A percentile compares a stretch with the other conserved stretches of the same genome.
Evolutionary conservation across 2,329 filamentous ascomycete species (phyloP).

Genomic region (Tolypocladium ovalisporum): DNA sequence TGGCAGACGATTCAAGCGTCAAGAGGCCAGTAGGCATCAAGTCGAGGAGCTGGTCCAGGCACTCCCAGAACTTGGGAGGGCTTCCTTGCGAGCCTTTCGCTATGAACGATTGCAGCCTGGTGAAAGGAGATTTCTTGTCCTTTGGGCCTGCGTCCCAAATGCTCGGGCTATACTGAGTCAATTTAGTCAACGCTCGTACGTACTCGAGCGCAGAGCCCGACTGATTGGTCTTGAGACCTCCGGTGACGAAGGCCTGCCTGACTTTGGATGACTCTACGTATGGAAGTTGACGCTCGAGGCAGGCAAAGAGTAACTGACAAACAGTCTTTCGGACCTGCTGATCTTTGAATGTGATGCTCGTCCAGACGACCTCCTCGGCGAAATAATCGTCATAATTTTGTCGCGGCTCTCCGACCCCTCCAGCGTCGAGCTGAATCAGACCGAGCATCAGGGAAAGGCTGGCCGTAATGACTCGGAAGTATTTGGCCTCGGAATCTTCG

Average conservation of each 20-base stretch:
- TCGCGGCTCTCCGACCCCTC: conserved; percentile 49
- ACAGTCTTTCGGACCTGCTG: conserved; percentile 37
- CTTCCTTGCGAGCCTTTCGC: conserved; percentile 79
- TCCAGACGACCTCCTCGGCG: conserved; percentile 54
- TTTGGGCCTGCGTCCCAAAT: conserved; percentile 55
- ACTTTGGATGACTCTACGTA: conserved; percentile 39
- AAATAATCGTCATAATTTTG: conserved; percentile 57
- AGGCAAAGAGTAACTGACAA: conserved; percentile 38
- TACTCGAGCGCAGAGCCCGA: conserved; percentile 63
- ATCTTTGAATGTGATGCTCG: conserved; percentile 53
- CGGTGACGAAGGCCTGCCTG: conserved; percentile 53
- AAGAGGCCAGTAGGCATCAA: conserved; percentile 40
- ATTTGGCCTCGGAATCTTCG: conserved; percentile 81
- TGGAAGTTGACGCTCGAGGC: conserved; percentile 36
- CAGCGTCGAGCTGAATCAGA: conserved; percentile 34
- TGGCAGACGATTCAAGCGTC: conserved; percentile 38
- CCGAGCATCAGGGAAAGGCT: conserved; percentile 44
- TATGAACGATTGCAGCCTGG: conserved; percentile 59
- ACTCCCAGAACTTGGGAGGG: conserved; percentile 60
- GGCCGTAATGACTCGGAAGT: conserved; percentile 58
- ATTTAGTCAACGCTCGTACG: conserved; percentile 50
- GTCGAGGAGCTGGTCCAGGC: conserved; percentile 51
- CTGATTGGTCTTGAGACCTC: conserved; percentile 64
- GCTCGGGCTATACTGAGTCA: conserved; percentile 55
- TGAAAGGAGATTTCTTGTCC: conserved; percentile 41